phyloP scores from a whole-genome alignment of 495 filamentous ascomycete species.

The Lepraria neglecta region DNA sequence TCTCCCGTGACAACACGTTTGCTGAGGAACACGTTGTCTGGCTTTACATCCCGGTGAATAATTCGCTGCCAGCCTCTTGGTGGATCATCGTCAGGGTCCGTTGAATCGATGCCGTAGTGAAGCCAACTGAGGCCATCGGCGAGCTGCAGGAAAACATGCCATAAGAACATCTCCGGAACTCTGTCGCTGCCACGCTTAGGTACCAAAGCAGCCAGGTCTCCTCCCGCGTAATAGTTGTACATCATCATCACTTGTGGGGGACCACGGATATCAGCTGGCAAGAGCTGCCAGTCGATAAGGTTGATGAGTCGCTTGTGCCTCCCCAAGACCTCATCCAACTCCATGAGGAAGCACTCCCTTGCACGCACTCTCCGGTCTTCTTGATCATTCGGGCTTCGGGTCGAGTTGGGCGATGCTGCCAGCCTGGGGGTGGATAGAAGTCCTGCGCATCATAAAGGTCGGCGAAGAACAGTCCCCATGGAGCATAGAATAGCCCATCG shows the following conservation, averaged over 20 bases:
- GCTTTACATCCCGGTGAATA: slow-evolving; percentile 7
- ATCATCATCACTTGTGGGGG: not conserved
- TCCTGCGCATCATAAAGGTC: too few species aligned
- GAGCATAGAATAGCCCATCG: too few species aligned
- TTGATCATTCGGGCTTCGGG: not conserved
- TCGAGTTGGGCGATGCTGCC: too few species aligned
- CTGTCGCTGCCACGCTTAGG: not conserved
- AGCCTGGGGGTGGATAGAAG: too few species aligned
- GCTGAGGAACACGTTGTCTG: slow-evolving; percentile 2
- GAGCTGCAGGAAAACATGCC: slow-evolving; percentile 6
- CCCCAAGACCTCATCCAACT: not conserved
- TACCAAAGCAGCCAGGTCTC: not conserved
- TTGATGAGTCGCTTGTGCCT: not conserved
- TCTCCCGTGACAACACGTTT: not conserved
- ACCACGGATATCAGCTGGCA: too few species aligned
- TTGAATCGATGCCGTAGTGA: not conserved
- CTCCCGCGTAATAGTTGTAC: slow-evolving; percentile 3
- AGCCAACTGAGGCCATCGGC: not conserved
- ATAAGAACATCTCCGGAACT: not conserved
- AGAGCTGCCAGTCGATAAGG: not conserved
- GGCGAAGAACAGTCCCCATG: too few species aligned
- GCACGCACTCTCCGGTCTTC: not conserved
- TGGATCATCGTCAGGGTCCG: not conserved
- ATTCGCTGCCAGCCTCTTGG: not conserved
- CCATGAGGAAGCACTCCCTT: not conserved